Evolutionary conservation across 352 stramenopile genomes (phyloP).

Genomic region (Pythium phragmiticola): DNA sequence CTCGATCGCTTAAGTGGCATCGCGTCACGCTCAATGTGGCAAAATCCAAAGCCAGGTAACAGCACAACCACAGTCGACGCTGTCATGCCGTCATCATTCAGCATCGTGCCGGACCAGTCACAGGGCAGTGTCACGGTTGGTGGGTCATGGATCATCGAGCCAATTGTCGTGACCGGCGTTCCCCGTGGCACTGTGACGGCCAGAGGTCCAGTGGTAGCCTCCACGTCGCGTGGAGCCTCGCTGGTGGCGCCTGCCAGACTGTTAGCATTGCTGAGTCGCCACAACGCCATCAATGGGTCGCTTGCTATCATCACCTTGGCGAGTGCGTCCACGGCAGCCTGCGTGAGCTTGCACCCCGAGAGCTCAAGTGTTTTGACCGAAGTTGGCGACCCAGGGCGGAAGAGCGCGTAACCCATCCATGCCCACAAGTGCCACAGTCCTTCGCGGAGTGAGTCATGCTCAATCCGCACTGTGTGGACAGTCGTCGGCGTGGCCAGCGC

Average conservation of each 20-base stretch:
- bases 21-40: conserved; percentile 1
- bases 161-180: not conserved
- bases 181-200: not conserved
- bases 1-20: conserved; percentile 10
- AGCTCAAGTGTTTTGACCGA: conserved; percentile 1
- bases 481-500: not conserved
- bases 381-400: not conserved
- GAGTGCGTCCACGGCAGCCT: conserved; percentile 1
- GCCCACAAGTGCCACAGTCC: conserved; percentile 1
- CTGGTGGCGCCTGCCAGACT: not conserved
- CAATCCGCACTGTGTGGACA: not conserved
- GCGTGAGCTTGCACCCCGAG: not conserved
- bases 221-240: not conserved
- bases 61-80: conserved; percentile 7
- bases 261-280: not conserved
- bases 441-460: not conserved
- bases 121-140: not conserved
- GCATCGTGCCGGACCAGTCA: conserved; percentile 1
- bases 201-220: not conserved
- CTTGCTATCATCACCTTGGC: conserved; percentile 1
- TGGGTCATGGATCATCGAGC: not conserved
- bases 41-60: conserved; percentile 14
- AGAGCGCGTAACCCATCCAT: not conserved
- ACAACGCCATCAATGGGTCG: conserved; percentile 1
- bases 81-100: not conserved